Evolutionary conservation across 2,329 filamentous ascomycete species (phyloP), one percentile per base, ranked within the genome.

Genomic region (Diaporthe vaccinii): DNA sequence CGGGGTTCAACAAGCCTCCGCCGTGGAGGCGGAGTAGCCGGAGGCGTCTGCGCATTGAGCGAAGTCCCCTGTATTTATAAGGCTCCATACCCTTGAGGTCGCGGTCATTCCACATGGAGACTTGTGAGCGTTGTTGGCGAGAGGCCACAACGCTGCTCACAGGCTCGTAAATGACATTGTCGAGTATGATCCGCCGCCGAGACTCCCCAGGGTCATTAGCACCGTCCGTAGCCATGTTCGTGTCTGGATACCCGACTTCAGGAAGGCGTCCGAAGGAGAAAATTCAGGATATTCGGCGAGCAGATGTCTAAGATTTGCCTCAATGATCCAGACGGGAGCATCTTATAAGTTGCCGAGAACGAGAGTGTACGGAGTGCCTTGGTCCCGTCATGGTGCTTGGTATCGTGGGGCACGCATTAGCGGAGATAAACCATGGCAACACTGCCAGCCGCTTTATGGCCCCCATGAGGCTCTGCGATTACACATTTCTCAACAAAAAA

Each of bases 51-150:
- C 58, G 36, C 22, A 41, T 61, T 3, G 58, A 61, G 10, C 34
- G 58, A 12, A 61, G 58, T 12, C 22, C 9, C 34, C 41, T 61
- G n/a, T 61, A 61, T 25, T 41, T 61, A 22, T 61, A 61, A 25
- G n/a, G 36, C 12, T 25, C 22, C 36, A 61, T 41, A 10, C 22
- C 6, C 58, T 14, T 41, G 2, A 41, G 36, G n/a, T 41, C 58
- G 25, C 22, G 41, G 36, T 61, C 36, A 61, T 61, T 41, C 12
- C 41, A 61, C 58, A 61, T 61, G 1, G 58, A 61, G 7, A 61
- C 58, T 25, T 41, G 58, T 61, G 58, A 61, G 22, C 58, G 58
- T 41, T 61, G 58, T 14, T 61, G 58, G 6, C 58, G 58, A 10
- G 58, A 61, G 22, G 36, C 22, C 20, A 28, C 36, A 41, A 61